These are phyloP conservation scores for Suillus ampliporus DNA, from an alignment of 768 basidiomycete species.

Conservation along the genomic window DNA sequence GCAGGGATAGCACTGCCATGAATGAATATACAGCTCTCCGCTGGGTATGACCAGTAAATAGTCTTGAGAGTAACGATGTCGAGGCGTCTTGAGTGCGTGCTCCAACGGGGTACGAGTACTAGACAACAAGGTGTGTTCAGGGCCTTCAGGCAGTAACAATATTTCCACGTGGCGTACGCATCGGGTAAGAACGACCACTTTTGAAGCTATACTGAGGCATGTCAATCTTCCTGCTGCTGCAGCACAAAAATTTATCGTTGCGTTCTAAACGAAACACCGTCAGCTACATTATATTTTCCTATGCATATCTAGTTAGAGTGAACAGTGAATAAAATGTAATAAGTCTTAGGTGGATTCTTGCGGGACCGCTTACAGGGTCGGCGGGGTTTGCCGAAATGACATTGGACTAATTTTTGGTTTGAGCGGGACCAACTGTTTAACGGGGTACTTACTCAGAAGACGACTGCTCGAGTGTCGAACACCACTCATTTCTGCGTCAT, in stretches of 20 bases:
- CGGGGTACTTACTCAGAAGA: conserved; percentile 12
- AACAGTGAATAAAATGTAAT: background rate
- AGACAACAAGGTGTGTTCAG: conserved; percentile 13
- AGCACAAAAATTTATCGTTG: background rate
- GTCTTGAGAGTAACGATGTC: conserved; percentile 15
- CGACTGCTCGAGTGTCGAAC: conserved; percentile 16
- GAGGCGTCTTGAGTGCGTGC: conserved; percentile 10
- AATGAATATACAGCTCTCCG: conserved; percentile 15
- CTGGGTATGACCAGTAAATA: conserved; percentile 4
- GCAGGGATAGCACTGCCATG: conserved; percentile 91
- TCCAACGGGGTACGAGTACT: conserved; percentile 3
- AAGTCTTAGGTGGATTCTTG: background rate
- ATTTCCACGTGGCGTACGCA: conserved; percentile 15
- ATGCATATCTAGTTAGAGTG: background rate
- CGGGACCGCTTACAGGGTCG: conserved; percentile 25
- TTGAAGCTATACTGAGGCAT: too few species aligned
- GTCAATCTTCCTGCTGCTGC: background rate
- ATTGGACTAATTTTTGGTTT: conserved; percentile 33
- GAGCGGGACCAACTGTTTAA: conserved; percentile 14
- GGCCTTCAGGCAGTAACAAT: conserved; percentile 9
- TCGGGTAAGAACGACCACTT: background rate
- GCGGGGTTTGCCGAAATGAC: conserved; percentile 39
- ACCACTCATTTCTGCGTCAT: conserved; percentile 6
- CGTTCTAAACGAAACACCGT: background rate
- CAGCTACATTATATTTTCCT: background rate